Base-by-base conservation (phyloP, 2,329 filamentous ascomycete species). In the Colletotrichum filicis region DNA sequence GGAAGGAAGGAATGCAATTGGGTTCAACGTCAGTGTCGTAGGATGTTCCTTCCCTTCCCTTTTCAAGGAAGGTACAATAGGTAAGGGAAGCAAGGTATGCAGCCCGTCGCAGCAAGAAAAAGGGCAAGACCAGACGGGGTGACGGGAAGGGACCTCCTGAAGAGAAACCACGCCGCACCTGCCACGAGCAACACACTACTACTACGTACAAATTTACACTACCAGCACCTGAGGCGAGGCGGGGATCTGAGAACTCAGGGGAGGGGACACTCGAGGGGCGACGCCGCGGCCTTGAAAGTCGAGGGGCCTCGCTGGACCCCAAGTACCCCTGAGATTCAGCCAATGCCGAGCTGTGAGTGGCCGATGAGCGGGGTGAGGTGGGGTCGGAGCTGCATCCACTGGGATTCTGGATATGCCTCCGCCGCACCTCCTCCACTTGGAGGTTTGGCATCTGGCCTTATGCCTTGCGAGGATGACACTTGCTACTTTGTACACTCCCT, bases 311-410 rank as follows among this genome's bases (percentile, higher is more conserved):
- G 55, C 56, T 64, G 66, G 60, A 70, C 70, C 70, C 70, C 70
- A 60, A 55, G 59, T 69, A 59, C 70, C 70, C 70, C 70, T 73
- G 66, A 65, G 70, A 56, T 55, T 46, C 65, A 26, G 37, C 35
- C 7, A 6, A 49, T 8, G 7, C 6, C 32, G 42, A 24, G 9
- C 28, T 60, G 26, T 60, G 55, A 69, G n/a, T 73, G 70, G 70
- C 55, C 46, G 28, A 55, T 22, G 28, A n/a, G 46, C 37, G n/a
- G n/a, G 6, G 32, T 12, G 19, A 19, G 11, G 59, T 72, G 69
- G 69, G 70, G 55, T 28, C n/a, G 11, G 14, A 42, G 46, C 35
- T 19, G 49, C 46, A 28, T 46, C 32, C 42, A 68, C 22, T 37
- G 30, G 22, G n/a, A 56, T 22, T 53, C 22, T 37, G 30, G 22